Evolutionary conservation across 225 moss, liverwort and hornwort genomes (phyloP).

Genomic region (Asterella californica): DNA sequence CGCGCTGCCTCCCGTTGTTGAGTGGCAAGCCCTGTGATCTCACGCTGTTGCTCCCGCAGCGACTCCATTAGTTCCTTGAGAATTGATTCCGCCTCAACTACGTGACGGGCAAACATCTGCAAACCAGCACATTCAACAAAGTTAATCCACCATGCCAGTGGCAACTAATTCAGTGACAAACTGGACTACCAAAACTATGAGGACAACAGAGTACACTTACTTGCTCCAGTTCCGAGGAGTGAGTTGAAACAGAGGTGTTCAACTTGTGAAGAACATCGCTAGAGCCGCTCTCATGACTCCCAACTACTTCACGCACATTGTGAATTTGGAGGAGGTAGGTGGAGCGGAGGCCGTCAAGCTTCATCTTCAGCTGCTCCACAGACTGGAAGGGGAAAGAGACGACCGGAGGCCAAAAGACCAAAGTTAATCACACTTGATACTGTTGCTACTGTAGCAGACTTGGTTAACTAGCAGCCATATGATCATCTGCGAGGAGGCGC

Average conservation of each 20-base stretch:
- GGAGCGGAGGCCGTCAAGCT: slow-evolving; percentile 49
- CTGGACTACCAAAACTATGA: not conserved
- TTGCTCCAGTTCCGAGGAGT: slow-evolving; percentile 42
- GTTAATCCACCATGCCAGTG: not conserved
- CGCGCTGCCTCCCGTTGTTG: slow-evolving; percentile 67
- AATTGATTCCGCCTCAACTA: slow-evolving; percentile 65
- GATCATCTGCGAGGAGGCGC: too few species aligned
- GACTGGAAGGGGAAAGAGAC: slow-evolving; percentile 39
- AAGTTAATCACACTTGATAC: not conserved
- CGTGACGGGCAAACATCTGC: slow-evolving; percentile 68
- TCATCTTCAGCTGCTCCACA: slow-evolving; percentile 55
- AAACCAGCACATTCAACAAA: not conserved
- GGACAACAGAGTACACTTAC: slow-evolving; percentile 12
- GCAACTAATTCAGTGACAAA: not conserved
- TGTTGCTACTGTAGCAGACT: too few species aligned
- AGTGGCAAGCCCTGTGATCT: slow-evolving; percentile 56
- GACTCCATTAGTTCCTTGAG: slow-evolving; percentile 56
- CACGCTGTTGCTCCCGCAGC: slow-evolving; percentile 57
- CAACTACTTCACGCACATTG: slow-evolving; percentile 50
- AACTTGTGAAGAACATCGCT: slow-evolving; percentile 50
- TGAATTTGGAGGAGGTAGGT: slow-evolving; percentile 57
- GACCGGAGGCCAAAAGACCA: not conserved
- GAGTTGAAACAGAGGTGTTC: slow-evolving; percentile 35
- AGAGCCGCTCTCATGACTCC: slow-evolving; percentile 58
- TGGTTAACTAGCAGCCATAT: too few species aligned